These are phyloP conservation scores for Plasmodium cynomolgi DNA, from an alignment of 169 alveolate genomes.

Conservation along the genomic window DNA sequence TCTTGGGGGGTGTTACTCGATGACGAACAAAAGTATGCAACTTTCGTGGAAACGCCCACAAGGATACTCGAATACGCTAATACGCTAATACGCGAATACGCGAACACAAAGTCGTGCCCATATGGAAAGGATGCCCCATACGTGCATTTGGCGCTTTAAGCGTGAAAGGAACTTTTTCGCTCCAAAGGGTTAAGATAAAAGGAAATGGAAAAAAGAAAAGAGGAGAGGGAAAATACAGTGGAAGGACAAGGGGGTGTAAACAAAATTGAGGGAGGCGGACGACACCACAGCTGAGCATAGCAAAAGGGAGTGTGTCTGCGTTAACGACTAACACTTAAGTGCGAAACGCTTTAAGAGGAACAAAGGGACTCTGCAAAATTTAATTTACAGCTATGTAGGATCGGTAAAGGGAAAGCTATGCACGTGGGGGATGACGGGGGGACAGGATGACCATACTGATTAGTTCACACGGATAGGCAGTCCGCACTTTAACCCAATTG, in stretches of 20 bases:
- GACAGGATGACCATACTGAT: background rate
- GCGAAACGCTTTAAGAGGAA: background rate
- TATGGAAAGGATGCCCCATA: conserved; percentile 16
- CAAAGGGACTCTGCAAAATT: background rate
- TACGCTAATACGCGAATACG: background rate
- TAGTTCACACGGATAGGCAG: background rate
- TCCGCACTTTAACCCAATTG: background rate
- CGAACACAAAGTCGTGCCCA: background rate
- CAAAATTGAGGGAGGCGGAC: background rate
- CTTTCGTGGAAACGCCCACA: background rate
- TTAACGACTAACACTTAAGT: background rate
- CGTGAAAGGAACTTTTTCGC: background rate
- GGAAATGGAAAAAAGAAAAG: background rate
- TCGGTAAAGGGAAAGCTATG: background rate
- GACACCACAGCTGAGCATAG: background rate
- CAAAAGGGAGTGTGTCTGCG: background rate
- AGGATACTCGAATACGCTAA: background rate
- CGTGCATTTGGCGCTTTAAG: conserved; percentile 3
- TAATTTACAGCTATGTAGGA: background rate
- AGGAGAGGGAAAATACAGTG: background rate
- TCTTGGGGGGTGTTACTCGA: background rate
- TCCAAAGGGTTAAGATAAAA: background rate
- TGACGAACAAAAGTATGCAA: background rate
- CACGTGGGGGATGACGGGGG: background rate
- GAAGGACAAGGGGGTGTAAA: background rate